Evolutionary conservation across 2,329 filamentous ascomycete genomes (phyloP), one percentile per base, ranked within the genome.

Genomic region (Ophiostoma tasmaniense): DNA sequence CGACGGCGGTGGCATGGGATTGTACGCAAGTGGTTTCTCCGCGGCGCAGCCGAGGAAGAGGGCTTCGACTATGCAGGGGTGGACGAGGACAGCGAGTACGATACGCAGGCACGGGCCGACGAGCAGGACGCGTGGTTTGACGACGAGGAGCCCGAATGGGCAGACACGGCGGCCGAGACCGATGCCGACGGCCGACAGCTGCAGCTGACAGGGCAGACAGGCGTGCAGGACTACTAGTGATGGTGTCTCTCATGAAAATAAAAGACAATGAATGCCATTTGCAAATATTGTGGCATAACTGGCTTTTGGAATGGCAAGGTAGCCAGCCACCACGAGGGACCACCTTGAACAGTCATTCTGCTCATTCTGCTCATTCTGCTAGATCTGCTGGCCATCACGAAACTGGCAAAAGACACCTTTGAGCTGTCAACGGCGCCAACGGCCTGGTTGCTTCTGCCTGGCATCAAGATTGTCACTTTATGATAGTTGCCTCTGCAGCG

Each of bases 111-210:
- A 81, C 86, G 80, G 71, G 79, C 82, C n/a, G 87, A 89, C 67
- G 81, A 81, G 17, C 84, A 94, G 77, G 91, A 96, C 50, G 83
- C 83, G 25, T 96, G 91, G 81, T 93, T 96, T 75, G 91, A 93
- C 28, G 87, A 88, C 6, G 90, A 96, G 80, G 89, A 91, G 73
- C 89, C 90, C 0, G 82, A 83, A 65, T 92, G 89, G 85, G 81
- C 84, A 52, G 82, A 81, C 2, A 77, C 76, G 14, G 76, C 76
- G 7, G 75, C 67, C 3, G 69, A 74, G 76, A 65, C 50, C n/a
- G 66, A 71, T 17, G 66, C 55, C n/a, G 66, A 71, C n/a, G 64
- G 66, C 25, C 50, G n/a, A 55, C 68, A 33, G 66, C 73, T 79
- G 61, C 68, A 33, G 66, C 73, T 79, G 61, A 71, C 75, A 50